A percentile compares a stretch with the other conserved stretches of the same genome.
Conservation (phyloP, 1,284 basidiomycete species). For the Tylopilus orsonianus region DNA sequence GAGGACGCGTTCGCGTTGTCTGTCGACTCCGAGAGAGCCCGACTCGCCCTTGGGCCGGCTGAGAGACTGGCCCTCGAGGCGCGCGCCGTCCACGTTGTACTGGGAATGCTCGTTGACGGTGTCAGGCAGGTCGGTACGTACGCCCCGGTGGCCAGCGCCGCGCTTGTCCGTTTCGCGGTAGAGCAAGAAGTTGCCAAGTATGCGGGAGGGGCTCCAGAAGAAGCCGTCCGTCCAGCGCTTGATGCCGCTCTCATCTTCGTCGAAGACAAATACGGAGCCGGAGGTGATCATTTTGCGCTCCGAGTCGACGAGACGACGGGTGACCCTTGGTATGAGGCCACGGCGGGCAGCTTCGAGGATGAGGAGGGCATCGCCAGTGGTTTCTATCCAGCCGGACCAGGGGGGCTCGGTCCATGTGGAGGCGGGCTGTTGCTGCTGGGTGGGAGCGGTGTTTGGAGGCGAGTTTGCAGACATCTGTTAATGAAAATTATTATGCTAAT, state of each 20-base stretch:
- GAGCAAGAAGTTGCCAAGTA: constrained; percentile 92
- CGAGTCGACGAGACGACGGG: constrained; percentile 89
- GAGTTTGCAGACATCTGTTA: constrained; percentile 40
- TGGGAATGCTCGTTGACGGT: constrained; percentile 35
- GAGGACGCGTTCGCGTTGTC: constrained; percentile 74
- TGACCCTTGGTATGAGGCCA: constrained; percentile 90
- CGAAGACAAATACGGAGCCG: constrained; percentile 96
- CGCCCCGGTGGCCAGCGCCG: constrained; percentile 57
- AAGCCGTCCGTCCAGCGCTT: constrained; percentile 98
- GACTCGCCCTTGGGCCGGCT: constrained; percentile 64
- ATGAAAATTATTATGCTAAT: constrained; percentile 2
- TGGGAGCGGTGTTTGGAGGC: constrained; percentile 18
- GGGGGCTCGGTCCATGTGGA: constrained; percentile 77
- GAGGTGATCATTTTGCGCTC: constrained; percentile 93
- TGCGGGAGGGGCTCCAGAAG: constrained; percentile 86
- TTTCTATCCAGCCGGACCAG: constrained; percentile 92
- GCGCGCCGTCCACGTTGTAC: constrained; percentile 34
- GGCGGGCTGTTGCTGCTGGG: constrained; percentile 28
- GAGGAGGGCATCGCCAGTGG: constrained; percentile 91
- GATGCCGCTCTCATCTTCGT: constrained; percentile 96
- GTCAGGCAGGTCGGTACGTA: constrained; percentile 41
- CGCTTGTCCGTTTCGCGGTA: constrained; percentile 91
- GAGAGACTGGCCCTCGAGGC: constrained; percentile 47
- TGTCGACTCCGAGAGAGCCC: constrained; percentile 51
- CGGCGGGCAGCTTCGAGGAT: constrained; percentile 92